These are phyloP conservation scores for Aureobasidium sp. DNA, from an alignment of 2,329 filamentous ascomycete species.

Conservation along the genomic window DNA sequence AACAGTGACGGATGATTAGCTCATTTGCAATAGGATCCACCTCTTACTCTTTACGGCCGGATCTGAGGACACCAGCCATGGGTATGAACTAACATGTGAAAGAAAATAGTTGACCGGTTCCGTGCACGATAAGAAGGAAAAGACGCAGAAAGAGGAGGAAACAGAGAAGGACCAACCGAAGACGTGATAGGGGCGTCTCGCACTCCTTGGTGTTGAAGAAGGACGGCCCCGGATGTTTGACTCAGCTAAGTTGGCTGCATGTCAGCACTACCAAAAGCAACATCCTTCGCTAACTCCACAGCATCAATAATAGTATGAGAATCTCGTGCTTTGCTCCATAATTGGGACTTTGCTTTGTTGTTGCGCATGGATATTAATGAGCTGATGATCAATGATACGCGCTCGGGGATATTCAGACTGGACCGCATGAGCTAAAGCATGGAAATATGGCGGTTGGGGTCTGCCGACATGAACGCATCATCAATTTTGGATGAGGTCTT, in stretches of 20 bases:
- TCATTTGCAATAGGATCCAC: background rate
- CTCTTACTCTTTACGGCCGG: background rate
- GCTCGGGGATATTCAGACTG: background rate
- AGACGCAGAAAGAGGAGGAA: background rate
- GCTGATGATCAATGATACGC: background rate
- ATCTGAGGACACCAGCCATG: background rate
- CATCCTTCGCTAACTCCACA: background rate
- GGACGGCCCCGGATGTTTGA: background rate
- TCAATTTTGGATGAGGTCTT: background rate
- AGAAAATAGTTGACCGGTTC: background rate
- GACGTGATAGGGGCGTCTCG: background rate
- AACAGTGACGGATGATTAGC: background rate
- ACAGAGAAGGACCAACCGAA: background rate
- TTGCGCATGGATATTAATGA: background rate
- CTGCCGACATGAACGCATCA: constrained; percentile 10
- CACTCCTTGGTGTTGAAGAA: background rate
- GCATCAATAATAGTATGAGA: background rate
- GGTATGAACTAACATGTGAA: background rate
- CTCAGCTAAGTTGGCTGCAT: background rate
- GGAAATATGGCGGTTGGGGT: background rate
- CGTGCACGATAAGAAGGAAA: background rate
- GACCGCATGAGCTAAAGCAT: background rate
- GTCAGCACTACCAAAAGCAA: background rate
- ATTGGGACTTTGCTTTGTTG: background rate
- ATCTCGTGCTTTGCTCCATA: background rate